Evolutionary conservation across 2,329 filamentous ascomycete genomes (phyloP).

Genomic region (Cladophialophora psammophila): DNA sequence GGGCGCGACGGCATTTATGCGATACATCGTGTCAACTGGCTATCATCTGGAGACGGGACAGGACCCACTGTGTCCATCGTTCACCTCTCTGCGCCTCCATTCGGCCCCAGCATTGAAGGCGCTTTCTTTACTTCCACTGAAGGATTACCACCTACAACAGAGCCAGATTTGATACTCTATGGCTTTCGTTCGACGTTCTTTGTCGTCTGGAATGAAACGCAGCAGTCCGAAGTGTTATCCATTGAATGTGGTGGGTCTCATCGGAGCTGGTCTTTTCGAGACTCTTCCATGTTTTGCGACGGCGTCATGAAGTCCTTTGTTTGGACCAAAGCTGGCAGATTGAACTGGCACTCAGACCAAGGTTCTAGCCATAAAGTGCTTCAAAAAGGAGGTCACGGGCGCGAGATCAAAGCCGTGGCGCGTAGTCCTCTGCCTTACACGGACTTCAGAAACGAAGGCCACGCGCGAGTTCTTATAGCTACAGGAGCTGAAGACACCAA

Average conservation of each 20-base stretch:
- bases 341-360: slow-evolving; percentile 55
- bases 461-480: slow-evolving; percentile 58
- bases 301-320: slow-evolving; percentile 60
- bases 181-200: slow-evolving; percentile 84
- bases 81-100: slow-evolving; percentile 73
- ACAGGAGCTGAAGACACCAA: slow-evolving; percentile 75
- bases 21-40: slow-evolving; percentile 59
- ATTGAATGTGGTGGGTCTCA: slow-evolving; percentile 87
- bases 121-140: slow-evolving; percentile 63
- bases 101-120: slow-evolving; percentile 79
- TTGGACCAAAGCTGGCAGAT: slow-evolving; percentile 73
- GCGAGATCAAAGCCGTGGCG: slow-evolving; percentile 77
- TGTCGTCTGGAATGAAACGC: slow-evolving; percentile 79
- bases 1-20: slow-evolving; percentile 79
- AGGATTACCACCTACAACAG: not conserved
- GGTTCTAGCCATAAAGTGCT: slow-evolving; percentile 58
- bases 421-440: slow-evolving; percentile 46
- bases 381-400: slow-evolving; percentile 77
- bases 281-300: slow-evolving; percentile 39
- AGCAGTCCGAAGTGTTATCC: slow-evolving; percentile 71
- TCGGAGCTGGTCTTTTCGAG: slow-evolving; percentile 71
- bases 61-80: slow-evolving; percentile 52
- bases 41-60: not conserved
- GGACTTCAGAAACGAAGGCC: slow-evolving; percentile 4
- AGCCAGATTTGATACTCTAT: slow-evolving; percentile 69